Percentiles rank a stretch among this genome's conserved stretches.
These are phyloP conservation scores for Epichloe festucae DNA, from an alignment of 2,329 filamentous ascomycete species.

Conservation along the genomic window DNA sequence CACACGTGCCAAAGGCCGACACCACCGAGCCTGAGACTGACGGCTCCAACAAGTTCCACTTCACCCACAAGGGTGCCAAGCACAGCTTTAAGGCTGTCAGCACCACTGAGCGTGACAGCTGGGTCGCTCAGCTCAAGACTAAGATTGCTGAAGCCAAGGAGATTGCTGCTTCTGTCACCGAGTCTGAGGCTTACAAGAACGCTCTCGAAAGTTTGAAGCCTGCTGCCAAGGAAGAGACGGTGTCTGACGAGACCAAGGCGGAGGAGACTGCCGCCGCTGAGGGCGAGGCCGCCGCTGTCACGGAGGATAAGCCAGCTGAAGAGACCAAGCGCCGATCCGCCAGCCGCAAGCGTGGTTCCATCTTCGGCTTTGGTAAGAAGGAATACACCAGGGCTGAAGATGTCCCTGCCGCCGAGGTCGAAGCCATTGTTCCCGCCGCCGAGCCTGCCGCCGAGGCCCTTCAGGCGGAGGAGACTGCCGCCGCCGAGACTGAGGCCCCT, in stretches of 20 bases:
- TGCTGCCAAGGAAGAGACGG: slow-evolving; percentile 18
- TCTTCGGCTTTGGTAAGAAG: slow-evolving; percentile 51
- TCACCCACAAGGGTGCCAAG: slow-evolving; percentile 79
- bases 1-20: slow-evolving; percentile 32
- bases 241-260: slow-evolving; percentile 15
- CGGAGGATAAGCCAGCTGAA: slow-evolving; percentile 24
- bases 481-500: slow-evolving; percentile 21
- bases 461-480: slow-evolving; percentile 22
- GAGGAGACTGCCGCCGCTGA: slow-evolving; percentile 18
- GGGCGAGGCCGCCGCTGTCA: slow-evolving; percentile 18
- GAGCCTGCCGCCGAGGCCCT: slow-evolving; percentile 23
- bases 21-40: slow-evolving; percentile 61
- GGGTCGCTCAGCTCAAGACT: slow-evolving; percentile 72
- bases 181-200: slow-evolving; percentile 80
- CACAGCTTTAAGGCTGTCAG: slow-evolving; percentile 79
- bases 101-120: slow-evolving; percentile 74
- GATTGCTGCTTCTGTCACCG: slow-evolving; percentile 56
- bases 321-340: slow-evolving; percentile 49
- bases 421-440: slow-evolving; percentile 22
- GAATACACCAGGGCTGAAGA: slow-evolving; percentile 21
- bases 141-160: slow-evolving; percentile 80
- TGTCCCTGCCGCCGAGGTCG: slow-evolving; percentile 16
- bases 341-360: slow-evolving; percentile 52
- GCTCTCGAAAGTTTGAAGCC: slow-evolving; percentile 57
- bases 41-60: slow-evolving; percentile 68